Evolutionary conservation across 2,329 filamentous ascomycete species (phyloP).

Genomic region (Aspergillus neoniger): DNA sequence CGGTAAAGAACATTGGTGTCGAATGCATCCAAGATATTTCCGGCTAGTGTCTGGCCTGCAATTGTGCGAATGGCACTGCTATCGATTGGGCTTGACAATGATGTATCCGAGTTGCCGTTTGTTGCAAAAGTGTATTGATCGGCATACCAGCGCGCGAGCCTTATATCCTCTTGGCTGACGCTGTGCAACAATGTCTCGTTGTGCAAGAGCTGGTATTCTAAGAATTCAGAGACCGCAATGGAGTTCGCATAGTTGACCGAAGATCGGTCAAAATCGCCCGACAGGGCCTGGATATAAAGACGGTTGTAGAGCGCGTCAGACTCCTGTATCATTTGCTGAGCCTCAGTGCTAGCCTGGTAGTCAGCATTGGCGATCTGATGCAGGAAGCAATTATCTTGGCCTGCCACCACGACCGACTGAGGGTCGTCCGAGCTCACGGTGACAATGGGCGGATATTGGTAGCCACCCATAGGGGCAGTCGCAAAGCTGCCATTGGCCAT

Average conservation of each 20-base stretch:
- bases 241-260: slow-evolving; percentile 55
- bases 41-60: slow-evolving; percentile 47
- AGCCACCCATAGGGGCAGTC: slow-evolving; percentile 55
- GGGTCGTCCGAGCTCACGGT: slow-evolving; percentile 50
- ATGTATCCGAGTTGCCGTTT: slow-evolving; percentile 47
- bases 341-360: slow-evolving; percentile 48
- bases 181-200: slow-evolving; percentile 46
- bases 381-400: slow-evolving; percentile 48
- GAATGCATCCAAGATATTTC: slow-evolving; percentile 42
- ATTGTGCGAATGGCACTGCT: slow-evolving; percentile 41
- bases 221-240: slow-evolving; percentile 57
- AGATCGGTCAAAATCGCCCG: slow-evolving; percentile 41
- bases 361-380: slow-evolving; percentile 39
- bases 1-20: slow-evolving; percentile 39
- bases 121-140: slow-evolving; percentile 52
- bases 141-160: slow-evolving; percentile 48
- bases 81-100: slow-evolving; percentile 23
- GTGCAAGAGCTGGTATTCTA: slow-evolving; percentile 57
- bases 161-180: slow-evolving; percentile 35
- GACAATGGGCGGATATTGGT: slow-evolving; percentile 58
- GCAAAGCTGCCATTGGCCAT: slow-evolving; percentile 53
- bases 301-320: slow-evolving; percentile 50
- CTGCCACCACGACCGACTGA: slow-evolving; percentile 53
- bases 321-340: slow-evolving; percentile 38
- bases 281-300: slow-evolving; percentile 48